Base-by-base conservation (phyloP, 805 yeast genomes). In the Schwanniomyces polymorphus region DNA sequence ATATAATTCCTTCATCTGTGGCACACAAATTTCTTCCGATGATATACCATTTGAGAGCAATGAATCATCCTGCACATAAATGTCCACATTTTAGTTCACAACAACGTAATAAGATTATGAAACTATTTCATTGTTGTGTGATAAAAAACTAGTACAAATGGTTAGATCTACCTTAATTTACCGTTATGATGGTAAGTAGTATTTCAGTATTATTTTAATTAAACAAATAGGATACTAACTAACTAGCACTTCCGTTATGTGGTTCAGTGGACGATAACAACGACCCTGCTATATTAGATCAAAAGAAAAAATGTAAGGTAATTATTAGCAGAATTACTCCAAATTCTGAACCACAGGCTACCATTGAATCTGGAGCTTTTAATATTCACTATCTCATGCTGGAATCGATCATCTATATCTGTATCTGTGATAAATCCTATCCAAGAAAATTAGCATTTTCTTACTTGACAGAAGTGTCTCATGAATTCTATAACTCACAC, bases 391-490 rank as follows among this genome's bases (percentile, higher is more conserved):
- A 92, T 62, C 67, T 88, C 38, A 78, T 86, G 43, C 63, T 70
- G 28, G 75, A 84, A 54, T 74, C 76, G n/a, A 81, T 92, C 43
- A 78, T 88, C 34, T 92, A 90, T 65, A 72, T 92, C 56, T 84
- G 86, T 51, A 85, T 94, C 40, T 81, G 91, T 50, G 94, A 88
- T 42, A 74, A 75, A 51, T 77, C 86, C 21, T 94, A 90, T 60
- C 97, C 98, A 1, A 78, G 95, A 54, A 90, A 89, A 58, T 75
- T 92, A 49, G 96, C 96, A 11, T 91, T 91, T 57, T 85, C 96
- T 37, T 92, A 90, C 68, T 74, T 92, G 47, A 76, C 81, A 34
- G 99, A 92, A 61, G 77, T 92, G 23, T 80, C 90, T 34, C 80
- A 76, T 51, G 98, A 92, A 66, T 94, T 92, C 60, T 76, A 75